A percentile compares a stretch with the other conserved stretches of the same genome.
These are phyloP conservation scores for Eucalyptus sideroxylon DNA, from an alignment of 345 rosid species.

Conservation along the genomic window DNA sequence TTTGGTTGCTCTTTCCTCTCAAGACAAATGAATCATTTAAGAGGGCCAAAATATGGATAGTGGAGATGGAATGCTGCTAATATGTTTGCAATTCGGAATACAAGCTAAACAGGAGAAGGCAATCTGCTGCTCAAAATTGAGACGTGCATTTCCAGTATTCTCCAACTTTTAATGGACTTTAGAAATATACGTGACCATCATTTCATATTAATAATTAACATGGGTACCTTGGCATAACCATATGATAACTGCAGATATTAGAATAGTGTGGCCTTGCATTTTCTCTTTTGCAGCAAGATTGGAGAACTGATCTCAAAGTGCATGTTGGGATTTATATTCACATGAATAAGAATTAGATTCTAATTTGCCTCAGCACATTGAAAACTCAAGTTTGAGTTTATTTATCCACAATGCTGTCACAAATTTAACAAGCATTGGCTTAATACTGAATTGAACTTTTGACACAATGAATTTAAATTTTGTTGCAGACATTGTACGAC, in stretches of 20 bases:
- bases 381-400: neutral
- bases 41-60: neutral
- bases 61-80: neutral
- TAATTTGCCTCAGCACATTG: neutral
- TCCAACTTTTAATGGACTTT: neutral
- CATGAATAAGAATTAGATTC: neutral
- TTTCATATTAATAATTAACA: neutral
- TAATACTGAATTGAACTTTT: neutral
- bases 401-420: neutral
- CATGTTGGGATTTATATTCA: neutral
- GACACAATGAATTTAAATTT: neutral
- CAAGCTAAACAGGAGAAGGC: neutral
- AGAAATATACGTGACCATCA: neutral
- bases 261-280: neutral
- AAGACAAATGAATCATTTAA: neutral
- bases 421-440: neutral
- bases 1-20: neutral
- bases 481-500: constrained; percentile 69
- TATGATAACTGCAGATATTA: neutral
- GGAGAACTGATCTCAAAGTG: neutral
- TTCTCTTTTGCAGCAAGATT: neutral
- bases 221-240: neutral
- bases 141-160: neutral
- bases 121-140: neutral
- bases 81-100: neutral